These are phyloP conservation scores for Berberis thunbergii DNA, from an alignment of 164 flowering plant species.

Conservation along the genomic window DNA sequence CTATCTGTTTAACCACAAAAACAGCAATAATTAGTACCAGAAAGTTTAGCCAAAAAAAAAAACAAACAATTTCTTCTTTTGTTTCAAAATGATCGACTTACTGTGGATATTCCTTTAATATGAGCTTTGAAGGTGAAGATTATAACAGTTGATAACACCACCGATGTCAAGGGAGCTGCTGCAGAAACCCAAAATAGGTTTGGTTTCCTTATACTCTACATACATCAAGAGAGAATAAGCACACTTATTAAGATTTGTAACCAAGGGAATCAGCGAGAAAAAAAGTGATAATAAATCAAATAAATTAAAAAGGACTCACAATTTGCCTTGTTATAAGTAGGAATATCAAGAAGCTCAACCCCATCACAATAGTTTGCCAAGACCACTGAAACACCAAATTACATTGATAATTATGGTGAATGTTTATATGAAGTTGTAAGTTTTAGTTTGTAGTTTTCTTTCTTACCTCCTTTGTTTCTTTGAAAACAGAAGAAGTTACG, in stretches of 20 bases:
- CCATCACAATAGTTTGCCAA: constrained; percentile 3
- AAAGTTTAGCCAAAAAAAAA: not conserved
- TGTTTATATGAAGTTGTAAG: not conserved
- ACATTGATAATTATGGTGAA: not conserved
- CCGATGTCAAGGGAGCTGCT: constrained; percentile 81
- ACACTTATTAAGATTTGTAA: not conserved
- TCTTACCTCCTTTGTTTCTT: constrained; percentile 55
- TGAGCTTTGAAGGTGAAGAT: constrained; percentile 70
- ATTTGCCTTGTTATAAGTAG: constrained; percentile 1
- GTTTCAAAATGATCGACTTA: constrained; percentile 23
- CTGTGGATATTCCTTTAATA: constrained; percentile 67
- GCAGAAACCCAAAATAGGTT: constrained; percentile 96
- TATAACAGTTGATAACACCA: constrained; percentile 67
- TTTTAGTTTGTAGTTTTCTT: not conserved
- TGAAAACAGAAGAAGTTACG: constrained; percentile 74
- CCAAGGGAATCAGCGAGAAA: not conserved
- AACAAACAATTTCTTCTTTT: not conserved
- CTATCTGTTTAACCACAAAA: constrained; percentile 38
- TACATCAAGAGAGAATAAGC: not conserved
- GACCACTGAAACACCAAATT: not conserved
- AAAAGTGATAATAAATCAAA: not conserved
- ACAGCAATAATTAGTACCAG: not conserved
- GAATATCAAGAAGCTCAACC: not conserved
- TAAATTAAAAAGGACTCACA: not conserved
- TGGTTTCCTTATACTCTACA: constrained; percentile 67